Evolutionary conservation across 257 asterid genomes (phyloP).

Genomic region (Nicotiana otophora): DNA sequence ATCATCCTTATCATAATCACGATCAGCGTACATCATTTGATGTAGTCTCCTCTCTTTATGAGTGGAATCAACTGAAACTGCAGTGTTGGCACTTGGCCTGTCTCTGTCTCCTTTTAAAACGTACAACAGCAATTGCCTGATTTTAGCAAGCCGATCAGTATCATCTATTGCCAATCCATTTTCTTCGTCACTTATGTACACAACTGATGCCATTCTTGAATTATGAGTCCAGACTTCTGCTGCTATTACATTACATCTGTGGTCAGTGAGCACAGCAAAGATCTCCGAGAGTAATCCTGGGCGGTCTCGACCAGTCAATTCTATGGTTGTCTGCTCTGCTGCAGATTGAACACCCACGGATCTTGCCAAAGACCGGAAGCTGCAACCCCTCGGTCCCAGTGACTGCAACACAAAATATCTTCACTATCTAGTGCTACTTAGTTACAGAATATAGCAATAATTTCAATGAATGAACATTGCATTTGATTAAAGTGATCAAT

Average conservation of each 20-base stretch:
- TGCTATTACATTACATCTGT: conserved; percentile 64
- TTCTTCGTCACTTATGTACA: conserved; percentile 60
- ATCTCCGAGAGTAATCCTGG: conserved; percentile 78
- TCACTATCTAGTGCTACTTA: background rate
- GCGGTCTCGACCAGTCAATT: conserved; percentile 68
- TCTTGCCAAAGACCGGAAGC: conserved; percentile 46
- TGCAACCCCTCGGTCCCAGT: conserved; percentile 40
- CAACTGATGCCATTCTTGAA: conserved; percentile 73
- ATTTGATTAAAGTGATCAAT: background rate
- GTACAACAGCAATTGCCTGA: conserved; percentile 62
- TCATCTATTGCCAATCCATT: conserved; percentile 49
- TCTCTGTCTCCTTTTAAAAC: conserved; percentile 59
- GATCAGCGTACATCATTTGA: conserved; percentile 71
- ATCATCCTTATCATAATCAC: conserved; percentile 29
- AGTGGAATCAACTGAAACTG: conserved; percentile 59
- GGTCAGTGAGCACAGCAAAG: conserved; percentile 73
- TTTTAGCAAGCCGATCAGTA: conserved; percentile 48
- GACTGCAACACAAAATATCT: conserved; percentile 37
- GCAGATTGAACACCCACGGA: conserved; percentile 60
- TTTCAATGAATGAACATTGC: background rate
- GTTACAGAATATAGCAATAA: background rate
- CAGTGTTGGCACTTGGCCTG: conserved; percentile 57
- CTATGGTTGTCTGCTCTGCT: conserved; percentile 54
- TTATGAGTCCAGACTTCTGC: conserved; percentile 95
- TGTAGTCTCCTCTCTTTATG: conserved; percentile 71